Base-by-base conservation (phyloP, 2,329 filamentous ascomycete genomes). In the Sarocladium kiliense region DNA sequence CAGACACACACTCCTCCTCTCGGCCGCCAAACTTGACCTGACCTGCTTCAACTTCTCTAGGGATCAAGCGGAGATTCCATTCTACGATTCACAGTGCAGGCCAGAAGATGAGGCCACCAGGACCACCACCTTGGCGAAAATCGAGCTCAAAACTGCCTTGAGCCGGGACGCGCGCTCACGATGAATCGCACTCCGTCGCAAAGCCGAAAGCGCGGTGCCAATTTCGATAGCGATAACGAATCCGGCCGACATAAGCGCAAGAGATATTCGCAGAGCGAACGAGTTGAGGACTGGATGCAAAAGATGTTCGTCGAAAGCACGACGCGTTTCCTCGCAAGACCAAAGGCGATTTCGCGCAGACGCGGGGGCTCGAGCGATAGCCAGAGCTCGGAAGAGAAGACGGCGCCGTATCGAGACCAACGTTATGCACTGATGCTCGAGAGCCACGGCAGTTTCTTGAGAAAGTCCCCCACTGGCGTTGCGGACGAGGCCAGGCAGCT, bases 401-500 rank as follows among this genome's bases (percentile, higher is more conserved):
- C 64, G 60, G 61, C 66, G 1, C 65, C 57, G n/a, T 75, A 75
- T 55, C 47, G 60, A 58, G 61, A 71, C 60, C 55, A 62, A 47
- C 65, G 64, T 19, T 77, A 76, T 58, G 53, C 61, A 58, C 63
- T 55, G 14, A 45, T 72, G 1, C 74, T 77, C 55, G 61, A 59
- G 30, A 70, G 65, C 18, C 73, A 73, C 56, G 71, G 72, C 26
- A 72, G 66, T 59, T 74, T 68, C 55, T 74, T 78, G 67, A 54
- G 49, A 16, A 63, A 70, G 53, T 71, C 64, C 2, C 54, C 64
- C 2, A 56, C 65, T 5, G 70, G 60, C 11, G 63, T 73, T 32
- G 64, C 63, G 19, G 50, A 64, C 21, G 56, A 34, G 54, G 74
- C 69, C 61, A 68, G 68, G 55, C 54, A 19, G 7, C 49, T 68